Evolutionary conservation across 1,284 basidiomycete species (phyloP).

Genomic region (Ceratobasidium sp.): DNA sequence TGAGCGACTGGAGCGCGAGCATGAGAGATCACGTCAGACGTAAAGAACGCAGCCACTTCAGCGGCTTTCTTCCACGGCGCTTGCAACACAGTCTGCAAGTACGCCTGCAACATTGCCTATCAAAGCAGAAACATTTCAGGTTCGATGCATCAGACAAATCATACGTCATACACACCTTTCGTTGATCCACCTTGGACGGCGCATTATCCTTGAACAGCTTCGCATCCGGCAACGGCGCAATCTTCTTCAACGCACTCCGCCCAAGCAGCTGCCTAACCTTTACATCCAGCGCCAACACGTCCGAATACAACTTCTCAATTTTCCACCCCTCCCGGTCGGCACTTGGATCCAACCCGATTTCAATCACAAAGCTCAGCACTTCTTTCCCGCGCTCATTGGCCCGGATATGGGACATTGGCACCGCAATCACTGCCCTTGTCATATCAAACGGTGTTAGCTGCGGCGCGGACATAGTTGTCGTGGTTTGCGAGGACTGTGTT

Average conservation of each 20-base stretch:
- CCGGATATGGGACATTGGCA: slow-evolving; percentile 77
- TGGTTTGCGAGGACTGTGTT: slow-evolving; percentile 38
- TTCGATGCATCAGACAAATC: slow-evolving; percentile 1
- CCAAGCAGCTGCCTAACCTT: slow-evolving; percentile 63
- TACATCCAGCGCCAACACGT: slow-evolving; percentile 82
- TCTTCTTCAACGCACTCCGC: slow-evolving; percentile 77
- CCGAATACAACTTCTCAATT: slow-evolving; percentile 92
- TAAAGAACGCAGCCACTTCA: slow-evolving; percentile 91
- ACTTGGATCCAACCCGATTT: slow-evolving; percentile 53
- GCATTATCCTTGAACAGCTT: slow-evolving; percentile 96
- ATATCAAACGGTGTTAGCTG: slow-evolving; percentile 56
- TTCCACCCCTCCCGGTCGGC: slow-evolving; percentile 78
- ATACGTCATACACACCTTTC: slow-evolving; percentile 69
- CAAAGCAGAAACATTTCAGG: slow-evolving; percentile 39
- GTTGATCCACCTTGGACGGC: slow-evolving; percentile 92
- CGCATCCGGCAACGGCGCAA: slow-evolving; percentile 85
- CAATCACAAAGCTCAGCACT: slow-evolving; percentile 80
- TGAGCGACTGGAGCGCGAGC: slow-evolving; percentile 75
- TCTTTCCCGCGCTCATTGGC: slow-evolving; percentile 88
- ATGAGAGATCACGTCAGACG: slow-evolving; percentile 82
- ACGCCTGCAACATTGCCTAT: slow-evolving; percentile 81
- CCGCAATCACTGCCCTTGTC: slow-evolving; percentile 47
- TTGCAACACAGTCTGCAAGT: slow-evolving; percentile 84
- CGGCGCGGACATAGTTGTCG: slow-evolving; percentile 66
- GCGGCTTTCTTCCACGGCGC: slow-evolving; percentile 87